phyloP scores from a whole-genome alignment of 345 rosid genomes.

The Eucalyptus urophylla region DNA sequence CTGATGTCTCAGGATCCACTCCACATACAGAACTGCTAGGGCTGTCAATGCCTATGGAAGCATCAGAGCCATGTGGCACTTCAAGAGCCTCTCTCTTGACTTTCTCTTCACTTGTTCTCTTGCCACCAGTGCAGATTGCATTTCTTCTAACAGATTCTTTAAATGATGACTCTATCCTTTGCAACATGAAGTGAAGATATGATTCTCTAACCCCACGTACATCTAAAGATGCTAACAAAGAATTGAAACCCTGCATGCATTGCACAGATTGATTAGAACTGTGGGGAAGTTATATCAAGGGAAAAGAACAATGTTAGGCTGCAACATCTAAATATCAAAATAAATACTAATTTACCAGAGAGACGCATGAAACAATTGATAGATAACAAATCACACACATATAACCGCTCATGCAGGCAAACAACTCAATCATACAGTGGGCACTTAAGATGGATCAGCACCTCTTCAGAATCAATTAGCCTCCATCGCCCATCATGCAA shows the following conservation, averaged over 20 bases:
- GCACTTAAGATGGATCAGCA: conserved; percentile 1
- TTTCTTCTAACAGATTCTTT: conserved; percentile 49
- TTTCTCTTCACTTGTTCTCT: not conserved
- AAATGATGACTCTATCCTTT: conserved; percentile 54
- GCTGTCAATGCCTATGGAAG: conserved; percentile 5
- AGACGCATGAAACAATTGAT: not conserved
- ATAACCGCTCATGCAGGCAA: not conserved
- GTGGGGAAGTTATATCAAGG: not conserved
- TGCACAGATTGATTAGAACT: not conserved
- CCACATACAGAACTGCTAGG: conserved; percentile 18
- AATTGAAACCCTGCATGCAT: conserved; percentile 53
- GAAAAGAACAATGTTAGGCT: not conserved
- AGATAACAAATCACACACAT: not conserved
- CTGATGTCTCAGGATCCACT: conserved; percentile 29
- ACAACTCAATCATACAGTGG: not conserved
- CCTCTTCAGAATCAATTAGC: conserved; percentile 76
- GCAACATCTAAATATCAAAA: not conserved
- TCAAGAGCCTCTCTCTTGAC: conserved; percentile 6
- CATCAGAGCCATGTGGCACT: not conserved
- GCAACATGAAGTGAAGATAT: conserved; percentile 56
- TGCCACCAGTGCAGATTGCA: not conserved
- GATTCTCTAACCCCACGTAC: conserved; percentile 78
- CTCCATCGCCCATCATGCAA: conserved; percentile 68
- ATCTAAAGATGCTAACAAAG: conserved; percentile 56
- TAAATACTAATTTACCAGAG: not conserved